These are phyloP conservation scores for Violaceomyces palustris DNA, from an alignment of 1,284 basidiomycete species.

Conservation along the genomic window DNA sequence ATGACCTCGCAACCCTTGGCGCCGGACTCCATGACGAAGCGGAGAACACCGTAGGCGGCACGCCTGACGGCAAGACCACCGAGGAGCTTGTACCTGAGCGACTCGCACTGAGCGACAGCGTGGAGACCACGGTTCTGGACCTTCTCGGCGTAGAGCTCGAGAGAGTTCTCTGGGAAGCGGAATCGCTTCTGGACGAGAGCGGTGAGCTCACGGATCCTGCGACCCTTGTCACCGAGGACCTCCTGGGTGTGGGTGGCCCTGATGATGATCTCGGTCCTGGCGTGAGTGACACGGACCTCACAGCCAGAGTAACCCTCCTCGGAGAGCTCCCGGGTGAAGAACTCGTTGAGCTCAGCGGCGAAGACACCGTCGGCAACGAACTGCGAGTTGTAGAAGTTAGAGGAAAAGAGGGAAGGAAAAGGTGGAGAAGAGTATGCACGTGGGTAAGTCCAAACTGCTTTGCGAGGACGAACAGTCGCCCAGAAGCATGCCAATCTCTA, in stretches of 20 bases:
- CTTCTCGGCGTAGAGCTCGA: conserved; percentile 99
- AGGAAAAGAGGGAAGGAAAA: not conserved
- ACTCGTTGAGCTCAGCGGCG: conserved; percentile 95
- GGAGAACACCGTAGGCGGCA: conserved; percentile 99
- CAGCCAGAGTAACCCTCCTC: conserved; percentile 99
- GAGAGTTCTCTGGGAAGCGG: conserved; percentile 96
- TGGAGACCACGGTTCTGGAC: conserved; percentile 98
- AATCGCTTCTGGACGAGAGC: conserved; percentile 98
- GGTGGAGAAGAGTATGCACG: not conserved
- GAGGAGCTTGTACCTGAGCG: conserved; percentile 96
- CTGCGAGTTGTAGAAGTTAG: conserved; percentile 52
- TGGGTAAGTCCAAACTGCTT: no score
- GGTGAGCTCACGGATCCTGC: conserved; percentile 97
- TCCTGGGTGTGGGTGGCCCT: conserved; percentile 99
- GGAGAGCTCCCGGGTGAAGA: conserved; percentile 95
- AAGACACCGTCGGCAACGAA: conserved; percentile 98
- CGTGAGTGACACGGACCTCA: conserved; percentile 98
- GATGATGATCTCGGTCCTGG: conserved; percentile 99
- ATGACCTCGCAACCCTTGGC: conserved; percentile 99
- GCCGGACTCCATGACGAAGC: conserved; percentile 99
- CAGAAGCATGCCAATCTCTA: no score
- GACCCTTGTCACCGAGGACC: conserved; percentile 98
- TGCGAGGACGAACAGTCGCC: no score
- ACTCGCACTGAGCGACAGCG: conserved; percentile 98
- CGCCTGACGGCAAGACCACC: conserved; percentile 98